Evolutionary conservation across 495 filamentous ascomycete genomes (phyloP), one percentile per base, ranked within the genome.

Genomic region (Xylona heveae): DNA sequence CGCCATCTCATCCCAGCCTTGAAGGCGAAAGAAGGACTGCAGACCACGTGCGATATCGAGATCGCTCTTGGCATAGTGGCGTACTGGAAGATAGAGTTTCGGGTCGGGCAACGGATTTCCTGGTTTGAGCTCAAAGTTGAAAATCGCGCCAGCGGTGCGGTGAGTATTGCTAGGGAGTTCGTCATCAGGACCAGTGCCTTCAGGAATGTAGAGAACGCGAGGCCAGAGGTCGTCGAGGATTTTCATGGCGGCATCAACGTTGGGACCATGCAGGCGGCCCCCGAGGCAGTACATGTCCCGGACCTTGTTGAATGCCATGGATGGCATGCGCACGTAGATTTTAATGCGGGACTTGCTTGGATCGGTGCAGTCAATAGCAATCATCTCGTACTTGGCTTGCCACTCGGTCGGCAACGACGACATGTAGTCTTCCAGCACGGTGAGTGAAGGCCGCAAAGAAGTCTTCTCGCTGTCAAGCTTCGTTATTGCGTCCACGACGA

Each of bases 71-170:
- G 42, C 36, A 28, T 54, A 54, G 36, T 52, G 47, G 8, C 45
- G 45, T 1, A 42, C 49, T 0, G 47, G 45, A 10, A 57, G 24
- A 38, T 57, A 58, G 12, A 51, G 28, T 28, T 57, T 57, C 6
- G 44, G 32, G 13, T 42, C 44, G 3, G 51, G 51, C 2, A 40
- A 15, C 16, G 26, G 12, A 18, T 24, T 34, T 7, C 35, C 39
- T 10, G 46, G 34, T 21, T 33, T 42, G 24, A 55, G 40, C n/a
- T 52, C 48, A 27, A 48, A 42, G 37, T 54, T 42, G 39, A 52
- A 55, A 6, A 55, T 32, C n/a, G 52, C 52, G 14, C 54, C 54
- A 1, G 42, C 45, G 2, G 52, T 55, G 5, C 43, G 42, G 30
- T 55, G 52, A n/a, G 24, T 24, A 5, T 28, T 30, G 3, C 24